These are phyloP conservation scores for Hydrangea macrophylla DNA, from an alignment of 148 eudicot species.

Conservation along the genomic window DNA sequence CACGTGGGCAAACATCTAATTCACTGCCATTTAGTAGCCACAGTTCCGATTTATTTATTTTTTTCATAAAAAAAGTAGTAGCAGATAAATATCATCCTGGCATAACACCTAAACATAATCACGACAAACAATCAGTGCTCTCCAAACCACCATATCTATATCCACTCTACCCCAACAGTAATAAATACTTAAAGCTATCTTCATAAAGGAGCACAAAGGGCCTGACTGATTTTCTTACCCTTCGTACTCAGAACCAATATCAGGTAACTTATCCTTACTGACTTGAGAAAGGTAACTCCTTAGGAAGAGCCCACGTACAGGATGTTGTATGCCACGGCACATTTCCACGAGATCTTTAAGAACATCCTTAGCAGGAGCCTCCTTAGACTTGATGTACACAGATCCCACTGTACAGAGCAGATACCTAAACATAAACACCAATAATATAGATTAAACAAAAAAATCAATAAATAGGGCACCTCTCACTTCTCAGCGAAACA, in stretches of 20 bases:
- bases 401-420: slow-evolving; percentile 95
- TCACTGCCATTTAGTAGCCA: slow-evolving; percentile 2
- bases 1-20: background rate
- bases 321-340: slow-evolving; percentile 99
- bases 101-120: slow-evolving; percentile 4
- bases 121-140: slow-evolving; percentile 1
- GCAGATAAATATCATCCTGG: slow-evolving; percentile 2
- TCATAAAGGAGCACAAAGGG: slow-evolving; percentile 6
- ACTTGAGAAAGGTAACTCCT: slow-evolving; percentile 97
- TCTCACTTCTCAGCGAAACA: no score
- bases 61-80: no score
- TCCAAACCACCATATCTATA: background rate
- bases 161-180: background rate
- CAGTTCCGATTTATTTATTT: no score
- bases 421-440: slow-evolving; percentile 51
- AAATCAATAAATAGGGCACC: background rate
- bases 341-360: slow-evolving; percentile 96
- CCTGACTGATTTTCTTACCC: slow-evolving; percentile 53
- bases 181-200: slow-evolving; percentile 6
- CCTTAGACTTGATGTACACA: slow-evolving; percentile 94
- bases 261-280: slow-evolving; percentile 93
- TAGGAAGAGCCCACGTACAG: slow-evolving; percentile 89
- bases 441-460: background rate
- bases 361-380: slow-evolving; percentile 96
- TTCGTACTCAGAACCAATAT: slow-evolving; percentile 97